phyloP scores from a whole-genome alignment of 495 filamentous ascomycete genomes.

The Aspergillus asperescens region DNA sequence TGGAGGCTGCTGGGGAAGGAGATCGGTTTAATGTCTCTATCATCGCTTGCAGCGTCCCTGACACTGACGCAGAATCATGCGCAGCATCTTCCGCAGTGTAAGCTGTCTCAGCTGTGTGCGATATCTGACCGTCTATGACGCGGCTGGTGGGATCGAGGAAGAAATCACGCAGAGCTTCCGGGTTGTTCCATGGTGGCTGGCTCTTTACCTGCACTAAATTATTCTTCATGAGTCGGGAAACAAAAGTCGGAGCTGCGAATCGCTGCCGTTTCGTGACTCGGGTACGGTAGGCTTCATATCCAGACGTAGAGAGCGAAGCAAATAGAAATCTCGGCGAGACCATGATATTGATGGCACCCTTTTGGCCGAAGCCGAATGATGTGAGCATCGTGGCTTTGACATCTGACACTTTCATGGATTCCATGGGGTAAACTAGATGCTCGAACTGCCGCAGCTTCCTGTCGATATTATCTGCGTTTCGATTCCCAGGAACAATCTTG shows the following conservation, averaged over 20 bases:
- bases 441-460: conserved; percentile 90
- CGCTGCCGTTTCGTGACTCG: conserved; percentile 80
- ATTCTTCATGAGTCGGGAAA: conserved; percentile 56
- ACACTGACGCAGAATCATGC: neutral
- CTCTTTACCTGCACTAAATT: conserved; percentile 19
- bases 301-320: conserved; percentile 60
- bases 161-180: conserved; percentile 74
- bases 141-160: conserved; percentile 87
- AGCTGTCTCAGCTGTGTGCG: neutral
- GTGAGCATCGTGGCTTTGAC: conserved; percentile 96
- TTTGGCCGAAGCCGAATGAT: conserved; percentile 98
- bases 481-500: conserved; percentile 89
- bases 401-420: conserved; percentile 86
- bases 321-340: conserved; percentile 93
- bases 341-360: conserved; percentile 92
- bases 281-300: conserved; percentile 47
- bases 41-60: conserved; percentile 8
- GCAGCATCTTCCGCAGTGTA: neutral
- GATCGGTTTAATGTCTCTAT: neutral
- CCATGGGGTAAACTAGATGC: conserved; percentile 92
- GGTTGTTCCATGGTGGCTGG: conserved; percentile 17
- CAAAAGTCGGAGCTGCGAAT: conserved; percentile 8
- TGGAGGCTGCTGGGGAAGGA: conserved; percentile 34
- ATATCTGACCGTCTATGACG: conserved; percentile 5
- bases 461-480: conserved; percentile 97